Conservation (phyloP, 495 filamentous ascomycete genomes). For the Terfezia boudieri region DNA sequence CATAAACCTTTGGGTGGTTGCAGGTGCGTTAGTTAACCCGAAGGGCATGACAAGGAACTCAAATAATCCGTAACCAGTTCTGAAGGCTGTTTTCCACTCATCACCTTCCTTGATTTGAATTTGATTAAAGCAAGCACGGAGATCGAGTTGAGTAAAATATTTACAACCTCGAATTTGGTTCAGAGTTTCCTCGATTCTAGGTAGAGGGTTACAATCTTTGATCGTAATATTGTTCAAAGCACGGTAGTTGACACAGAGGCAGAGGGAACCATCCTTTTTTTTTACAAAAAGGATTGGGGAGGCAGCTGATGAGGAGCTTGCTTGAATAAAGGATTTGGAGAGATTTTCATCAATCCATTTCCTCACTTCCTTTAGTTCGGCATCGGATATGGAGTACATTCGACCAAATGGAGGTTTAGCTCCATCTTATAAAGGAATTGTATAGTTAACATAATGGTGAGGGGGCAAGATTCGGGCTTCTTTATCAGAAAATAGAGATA, state of each 20-base stretch:
- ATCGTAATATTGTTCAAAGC: conserved; percentile 8
- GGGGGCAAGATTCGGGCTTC: not conserved
- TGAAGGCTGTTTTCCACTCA: conserved; percentile 5
- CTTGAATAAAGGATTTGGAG: not conserved
- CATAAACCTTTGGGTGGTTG: conserved; percentile 4
- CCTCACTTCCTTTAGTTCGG: conserved; percentile 2
- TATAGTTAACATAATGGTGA: not conserved
- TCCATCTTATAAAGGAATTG: not conserved
- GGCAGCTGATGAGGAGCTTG: not conserved
- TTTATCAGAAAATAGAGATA: not conserved
- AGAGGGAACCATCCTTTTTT: not conserved
- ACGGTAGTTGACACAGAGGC: conserved; percentile 5
- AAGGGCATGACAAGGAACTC: conserved; percentile 18
- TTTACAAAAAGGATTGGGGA: conserved; percentile 2
- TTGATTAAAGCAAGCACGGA: not conserved
- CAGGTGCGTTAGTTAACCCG: conserved; percentile 2
- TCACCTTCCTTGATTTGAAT: conserved; percentile 3
- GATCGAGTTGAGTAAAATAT: conserved; percentile 11
- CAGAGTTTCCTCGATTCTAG: conserved; percentile 1
- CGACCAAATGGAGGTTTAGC: not conserved
- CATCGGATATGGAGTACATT: not conserved
- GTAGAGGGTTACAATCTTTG: conserved; percentile 8
- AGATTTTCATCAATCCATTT: conserved; percentile 4
- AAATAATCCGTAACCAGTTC: conserved; percentile 16
- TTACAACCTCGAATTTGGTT: conserved; percentile 3